Percentiles rank a stretch among this genome's conserved stretches.
Evolutionary conservation across 352 stramenopile species (phyloP).

Genomic region (Phytopythium litorale): DNA sequence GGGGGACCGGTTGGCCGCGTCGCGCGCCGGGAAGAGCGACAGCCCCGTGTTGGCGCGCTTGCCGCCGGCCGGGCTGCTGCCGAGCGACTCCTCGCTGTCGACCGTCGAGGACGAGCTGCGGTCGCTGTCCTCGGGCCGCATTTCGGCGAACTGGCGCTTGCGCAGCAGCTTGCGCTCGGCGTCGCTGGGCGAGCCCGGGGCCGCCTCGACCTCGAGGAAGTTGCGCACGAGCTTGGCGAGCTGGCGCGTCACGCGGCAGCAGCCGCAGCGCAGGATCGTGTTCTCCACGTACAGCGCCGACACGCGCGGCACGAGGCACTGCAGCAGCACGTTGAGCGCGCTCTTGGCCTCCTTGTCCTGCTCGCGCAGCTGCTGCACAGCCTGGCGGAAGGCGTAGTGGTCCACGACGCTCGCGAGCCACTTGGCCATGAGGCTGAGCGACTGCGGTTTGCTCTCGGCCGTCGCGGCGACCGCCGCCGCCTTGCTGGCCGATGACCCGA

Average conservation of each 20-base stretch:
- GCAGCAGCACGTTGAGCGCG: conserved; percentile 68
- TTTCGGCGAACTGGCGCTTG: conserved; percentile 59
- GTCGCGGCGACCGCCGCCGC: background rate
- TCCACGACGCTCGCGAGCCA: conserved; percentile 76
- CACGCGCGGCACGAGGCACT: conserved; percentile 63
- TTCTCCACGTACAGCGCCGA: conserved; percentile 55
- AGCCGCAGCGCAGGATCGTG: conserved; percentile 47
- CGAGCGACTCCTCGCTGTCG: conserved; percentile 9
- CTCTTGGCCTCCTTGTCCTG: conserved; percentile 73
- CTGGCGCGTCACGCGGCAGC: conserved; percentile 43
- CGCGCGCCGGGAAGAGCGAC: conserved; percentile 32
- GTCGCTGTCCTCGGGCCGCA: conserved; percentile 35
- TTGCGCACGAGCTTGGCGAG: conserved; percentile 59
- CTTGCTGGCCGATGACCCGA: conserved; percentile 4
- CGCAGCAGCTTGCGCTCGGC: conserved; percentile 18
- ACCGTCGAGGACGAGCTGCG: conserved; percentile 1
- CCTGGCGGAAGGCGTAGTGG: conserved; percentile 66
- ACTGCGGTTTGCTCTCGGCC: conserved; percentile 8
- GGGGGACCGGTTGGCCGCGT: conserved; percentile 20
- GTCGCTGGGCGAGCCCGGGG: conserved; percentile 13
- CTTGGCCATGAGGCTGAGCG: conserved; percentile 52
- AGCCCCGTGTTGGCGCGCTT: conserved; percentile 7
- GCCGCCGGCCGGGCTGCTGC: conserved; percentile 2
- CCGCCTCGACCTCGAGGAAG: conserved; percentile 52
- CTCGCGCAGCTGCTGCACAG: conserved; percentile 48